These are phyloP conservation scores for Moringa oleifera DNA, from an alignment of 345 rosid genomes.

Conservation along the genomic window DNA sequence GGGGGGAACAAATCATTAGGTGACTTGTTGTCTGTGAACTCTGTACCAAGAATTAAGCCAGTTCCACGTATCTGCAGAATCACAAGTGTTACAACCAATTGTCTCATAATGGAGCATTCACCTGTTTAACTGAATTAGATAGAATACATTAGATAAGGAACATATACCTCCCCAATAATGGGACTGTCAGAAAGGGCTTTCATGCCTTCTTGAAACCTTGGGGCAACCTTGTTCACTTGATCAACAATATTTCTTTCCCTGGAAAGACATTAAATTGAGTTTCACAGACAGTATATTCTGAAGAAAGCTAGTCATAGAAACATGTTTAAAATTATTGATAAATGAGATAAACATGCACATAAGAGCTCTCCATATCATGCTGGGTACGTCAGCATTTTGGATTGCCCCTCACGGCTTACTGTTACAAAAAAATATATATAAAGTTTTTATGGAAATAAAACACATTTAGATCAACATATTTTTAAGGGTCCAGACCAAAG, in stretches of 20 bases:
- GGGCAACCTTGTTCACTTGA: slow-evolving; percentile 48
- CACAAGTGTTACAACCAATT: slow-evolving; percentile 9
- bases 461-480: too few relatives aligned
- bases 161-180: slow-evolving; percentile 76
- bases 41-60: slow-evolving; percentile 90
- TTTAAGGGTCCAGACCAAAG: not conserved
- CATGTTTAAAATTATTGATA: too few relatives aligned
- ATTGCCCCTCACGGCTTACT: too few relatives aligned
- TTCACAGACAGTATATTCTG: too few relatives aligned
- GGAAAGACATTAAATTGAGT: slow-evolving; percentile 15
- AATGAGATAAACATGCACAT: not conserved
- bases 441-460: not conserved
- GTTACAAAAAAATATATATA: too few relatives aligned
- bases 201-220: slow-evolving; percentile 82
- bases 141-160: not conserved
- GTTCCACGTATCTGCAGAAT: slow-evolving; percentile 78
- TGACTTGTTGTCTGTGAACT: slow-evolving; percentile 79
- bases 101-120: slow-evolving; percentile 4
- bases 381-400: not conserved
- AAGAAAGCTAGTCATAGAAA: too few relatives aligned
- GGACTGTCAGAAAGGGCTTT: slow-evolving; percentile 82
- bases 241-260: slow-evolving; percentile 80
- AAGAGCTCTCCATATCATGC: not conserved
- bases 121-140: not conserved
- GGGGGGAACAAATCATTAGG: slow-evolving; percentile 84